Evolutionary conservation across 2,329 filamentous ascomycete genomes (phyloP), one percentile per base, ranked within the genome.

Genomic region (Colletotrichum destructivum): DNA sequence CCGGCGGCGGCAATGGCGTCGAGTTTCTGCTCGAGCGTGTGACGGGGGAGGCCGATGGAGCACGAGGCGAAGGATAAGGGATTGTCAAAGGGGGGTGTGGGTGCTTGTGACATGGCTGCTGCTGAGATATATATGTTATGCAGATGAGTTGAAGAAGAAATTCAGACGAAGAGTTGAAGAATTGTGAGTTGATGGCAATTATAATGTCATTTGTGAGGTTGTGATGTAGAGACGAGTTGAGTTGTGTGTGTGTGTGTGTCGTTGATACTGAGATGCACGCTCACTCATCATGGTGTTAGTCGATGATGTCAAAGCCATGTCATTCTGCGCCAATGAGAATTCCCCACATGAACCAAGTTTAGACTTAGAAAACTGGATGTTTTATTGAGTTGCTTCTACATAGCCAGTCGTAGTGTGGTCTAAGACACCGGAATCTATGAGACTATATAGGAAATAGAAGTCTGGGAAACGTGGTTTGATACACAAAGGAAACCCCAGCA

Each of bases 1-100:
- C 90, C 91, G 1, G 89, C 90, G 1, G 83, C 82, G n/a, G 89
- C 84, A 74, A 94, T 90, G 52, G 90, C 89, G 54, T 87, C 81
- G 13, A 93, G 84, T 74, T 91, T 92, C 54, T 88, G 82, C 49
- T 88, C 88, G 0, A 93, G 85, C 2, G 86, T 88, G 70, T 88
- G 85, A 2, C 66, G 69, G 4, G 75, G 75, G 7, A 78, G 74
- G 62, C 78, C 78, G 31, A 91, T 86, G 9, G 88, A 90, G 79
- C 87, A 88, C 69, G 85, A 86, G 55, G 88, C 89, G 73, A 88
- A 89, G 66, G 86, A 87, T 21, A 84, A 80, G 4, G 87, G 87
- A 35, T 70, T 72, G n/a, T 31, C 15, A 54, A 69, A 60, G 8
- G 44, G 64, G 6, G 64, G 46, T 0, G 57, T 68, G 40, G 46